phyloP scores from a whole-genome alignment of 2,329 filamentous ascomycete species.

The Ramichloridium luteum region DNA sequence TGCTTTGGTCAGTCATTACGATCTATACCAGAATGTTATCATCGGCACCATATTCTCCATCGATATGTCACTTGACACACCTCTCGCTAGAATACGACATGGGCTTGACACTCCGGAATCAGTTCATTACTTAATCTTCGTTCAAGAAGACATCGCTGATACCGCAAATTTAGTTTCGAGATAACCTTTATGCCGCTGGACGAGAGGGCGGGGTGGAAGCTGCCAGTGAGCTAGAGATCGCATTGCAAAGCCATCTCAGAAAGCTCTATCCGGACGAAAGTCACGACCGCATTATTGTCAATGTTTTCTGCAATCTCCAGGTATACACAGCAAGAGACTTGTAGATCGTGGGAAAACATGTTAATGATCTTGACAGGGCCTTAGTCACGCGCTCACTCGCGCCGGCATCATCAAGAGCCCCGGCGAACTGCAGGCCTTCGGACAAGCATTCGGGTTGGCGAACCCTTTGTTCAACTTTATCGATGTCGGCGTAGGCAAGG shows the following conservation, averaged over 20 bases:
- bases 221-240: slow-evolving; percentile 30
- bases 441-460: slow-evolving; percentile 32
- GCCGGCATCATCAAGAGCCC: slow-evolving; percentile 29
- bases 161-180: too few relatives aligned
- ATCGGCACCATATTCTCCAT: too few relatives aligned
- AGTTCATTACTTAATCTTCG: too few relatives aligned
- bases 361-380: too few relatives aligned
- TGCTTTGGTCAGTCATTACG: slow-evolving; percentile 30
- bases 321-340: slow-evolving; percentile 31
- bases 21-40: too few relatives aligned
- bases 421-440: slow-evolving; percentile 31
- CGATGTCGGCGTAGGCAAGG: slow-evolving; percentile 36
- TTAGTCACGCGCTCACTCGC: slow-evolving; percentile 2
- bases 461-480: slow-evolving; percentile 36
- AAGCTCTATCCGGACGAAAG: slow-evolving; percentile 27
- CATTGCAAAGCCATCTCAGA: slow-evolving; percentile 32
- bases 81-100: too few relatives aligned
- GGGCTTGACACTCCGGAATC: too few relatives aligned
- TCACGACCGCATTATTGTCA: slow-evolving; percentile 32
- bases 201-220: slow-evolving; percentile 36
- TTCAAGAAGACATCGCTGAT: too few relatives aligned
- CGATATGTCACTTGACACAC: too few relatives aligned
- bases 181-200: slow-evolving; percentile 28
- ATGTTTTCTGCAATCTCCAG: slow-evolving; percentile 36
- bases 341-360: too few relatives aligned